phyloP scores from a whole-genome alignment of 805 yeast genomes.

The Dipodascopsis tothii region DNA sequence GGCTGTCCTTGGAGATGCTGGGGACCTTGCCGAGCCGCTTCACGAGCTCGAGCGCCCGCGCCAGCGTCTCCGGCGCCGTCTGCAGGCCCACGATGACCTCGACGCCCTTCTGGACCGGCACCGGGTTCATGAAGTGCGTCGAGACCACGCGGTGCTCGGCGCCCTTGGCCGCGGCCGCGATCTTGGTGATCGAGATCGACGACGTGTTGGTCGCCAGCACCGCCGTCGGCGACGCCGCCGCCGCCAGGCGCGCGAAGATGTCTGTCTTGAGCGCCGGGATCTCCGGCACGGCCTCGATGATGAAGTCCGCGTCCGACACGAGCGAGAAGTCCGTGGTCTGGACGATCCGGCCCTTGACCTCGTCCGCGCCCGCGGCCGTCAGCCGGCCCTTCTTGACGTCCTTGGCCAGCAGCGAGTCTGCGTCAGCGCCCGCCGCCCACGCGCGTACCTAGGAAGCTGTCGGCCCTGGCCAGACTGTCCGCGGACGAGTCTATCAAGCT shows the following conservation, averaged over 20 bases:
- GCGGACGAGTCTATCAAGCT: conserved; percentile 32
- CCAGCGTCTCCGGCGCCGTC: conserved; percentile 34
- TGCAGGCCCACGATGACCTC: conserved; percentile 39
- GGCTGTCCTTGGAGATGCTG: conserved; percentile 35
- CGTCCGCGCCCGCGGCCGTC: conserved; percentile 29
- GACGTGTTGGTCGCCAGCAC: conserved; percentile 39
- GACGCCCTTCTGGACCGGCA: conserved; percentile 40
- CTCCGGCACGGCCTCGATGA: conserved; percentile 41
- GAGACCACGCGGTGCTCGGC: conserved; percentile 38
- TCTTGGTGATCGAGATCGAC: conserved; percentile 37
- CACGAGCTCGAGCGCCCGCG: conserved; percentile 30
- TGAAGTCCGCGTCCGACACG: conserved; percentile 32
- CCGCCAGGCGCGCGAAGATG: conserved; percentile 34
- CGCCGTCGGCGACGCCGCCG: conserved; percentile 27
- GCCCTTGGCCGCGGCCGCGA: conserved; percentile 39
- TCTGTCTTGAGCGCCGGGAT: conserved; percentile 32
- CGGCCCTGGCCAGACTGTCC: conserved; percentile 31
- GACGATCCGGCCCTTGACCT: conserved; percentile 27
- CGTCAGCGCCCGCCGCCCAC: not conserved
- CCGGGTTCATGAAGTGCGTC: conserved; percentile 42
- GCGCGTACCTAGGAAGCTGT: conserved; percentile 27
- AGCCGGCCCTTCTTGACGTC: conserved; percentile 34
- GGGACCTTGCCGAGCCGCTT: conserved; percentile 34
- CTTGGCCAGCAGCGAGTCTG: conserved; percentile 33
- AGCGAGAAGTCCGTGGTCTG: conserved; percentile 25